Percentiles rank a stretch among this genome's conserved stretches.
phyloP scores from a whole-genome alignment of 202 grass and related monocot species.

The Tripidium arundinaceum region DNA sequence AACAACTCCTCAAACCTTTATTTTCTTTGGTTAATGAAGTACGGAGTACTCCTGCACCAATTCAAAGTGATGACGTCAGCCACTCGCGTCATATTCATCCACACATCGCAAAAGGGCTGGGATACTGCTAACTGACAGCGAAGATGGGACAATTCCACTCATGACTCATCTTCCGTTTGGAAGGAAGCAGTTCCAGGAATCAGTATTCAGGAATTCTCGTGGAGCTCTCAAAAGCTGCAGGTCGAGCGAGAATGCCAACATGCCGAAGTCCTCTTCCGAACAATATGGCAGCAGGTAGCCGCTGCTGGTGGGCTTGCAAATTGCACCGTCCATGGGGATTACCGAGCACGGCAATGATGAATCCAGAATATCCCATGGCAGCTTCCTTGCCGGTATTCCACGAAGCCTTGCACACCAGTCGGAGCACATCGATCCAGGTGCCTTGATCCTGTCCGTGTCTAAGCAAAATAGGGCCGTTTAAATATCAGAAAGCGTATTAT shows the following conservation, averaged over 20 bases:
- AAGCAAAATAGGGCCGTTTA: background rate
- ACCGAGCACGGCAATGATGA: background rate
- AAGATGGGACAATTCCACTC: background rate
- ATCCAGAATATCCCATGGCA: conserved; percentile 19
- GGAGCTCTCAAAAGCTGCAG: no score
- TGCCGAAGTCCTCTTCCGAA: background rate
- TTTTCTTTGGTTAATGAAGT: background rate
- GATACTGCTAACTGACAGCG: background rate
- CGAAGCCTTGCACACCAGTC: background rate
- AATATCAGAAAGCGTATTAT: background rate
- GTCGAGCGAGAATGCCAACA: background rate
- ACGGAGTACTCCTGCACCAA: background rate
- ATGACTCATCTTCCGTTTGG: background rate
- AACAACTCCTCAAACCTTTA: background rate
- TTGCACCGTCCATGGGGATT: background rate
- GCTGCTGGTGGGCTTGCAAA: background rate
- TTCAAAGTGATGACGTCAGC: background rate
- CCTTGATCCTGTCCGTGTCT: background rate
- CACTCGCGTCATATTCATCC: background rate
- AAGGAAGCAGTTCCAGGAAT: background rate
- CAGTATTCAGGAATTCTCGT: no score
- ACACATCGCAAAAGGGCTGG: background rate
- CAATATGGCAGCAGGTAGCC: background rate
- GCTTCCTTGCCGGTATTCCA: conserved; percentile 26
- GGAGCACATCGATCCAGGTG: conserved; percentile 6